Evolutionary conservation across 73 alveolate genomes (phyloP).

Genomic region (Symbiodinium natans): DNA sequence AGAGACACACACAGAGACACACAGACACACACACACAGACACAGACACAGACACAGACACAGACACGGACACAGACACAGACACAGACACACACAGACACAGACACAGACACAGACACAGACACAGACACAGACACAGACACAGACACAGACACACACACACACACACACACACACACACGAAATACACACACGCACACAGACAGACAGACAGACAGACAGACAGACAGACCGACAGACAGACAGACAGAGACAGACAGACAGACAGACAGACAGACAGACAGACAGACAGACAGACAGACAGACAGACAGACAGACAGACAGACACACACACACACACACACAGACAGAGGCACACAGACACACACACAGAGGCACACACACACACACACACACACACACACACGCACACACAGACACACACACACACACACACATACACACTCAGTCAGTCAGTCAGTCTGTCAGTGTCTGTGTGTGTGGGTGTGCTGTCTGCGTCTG

Average conservation of each 20-base stretch:
- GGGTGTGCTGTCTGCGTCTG: neutral
- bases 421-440: neutral
- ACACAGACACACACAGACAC: slow-evolving; percentile 18
- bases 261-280: slow-evolving; percentile 24
- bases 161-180: no score
- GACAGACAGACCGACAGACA: no score
- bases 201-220: slow-evolving; percentile 12
- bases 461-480: neutral
- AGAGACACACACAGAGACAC: neutral
- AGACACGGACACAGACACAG: no score
- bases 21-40: neutral
- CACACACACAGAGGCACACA: no score
- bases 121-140: neutral
- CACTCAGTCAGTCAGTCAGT: neutral
- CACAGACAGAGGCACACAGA: no score
- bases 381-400: slow-evolving; percentile 17
- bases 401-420: slow-evolving; percentile 24
- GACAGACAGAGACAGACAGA: slow-evolving; percentile 17
- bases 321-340: slow-evolving; percentile 17
- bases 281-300: slow-evolving; percentile 23
- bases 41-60: no score
- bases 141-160: slow-evolving; percentile 24
- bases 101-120: neutral
- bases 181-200: no score
- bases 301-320: slow-evolving; percentile 20